Conservation (phyloP, 2,329 filamentous ascomycete species). For the Colletotrichum sp. region DNA sequence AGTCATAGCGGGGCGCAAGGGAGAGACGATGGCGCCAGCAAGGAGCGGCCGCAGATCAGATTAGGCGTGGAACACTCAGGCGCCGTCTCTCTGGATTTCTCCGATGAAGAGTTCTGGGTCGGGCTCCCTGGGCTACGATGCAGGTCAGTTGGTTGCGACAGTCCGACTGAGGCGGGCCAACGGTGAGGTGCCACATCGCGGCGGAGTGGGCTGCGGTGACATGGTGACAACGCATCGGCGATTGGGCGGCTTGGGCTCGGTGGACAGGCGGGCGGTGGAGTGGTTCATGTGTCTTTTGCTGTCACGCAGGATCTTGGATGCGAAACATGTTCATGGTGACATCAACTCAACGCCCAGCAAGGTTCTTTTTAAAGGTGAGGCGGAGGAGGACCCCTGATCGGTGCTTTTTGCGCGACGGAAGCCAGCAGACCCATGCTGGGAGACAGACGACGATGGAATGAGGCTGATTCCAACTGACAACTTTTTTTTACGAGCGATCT, state of each 20-base stretch:
- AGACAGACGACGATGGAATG: neutral
- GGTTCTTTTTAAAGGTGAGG: neutral
- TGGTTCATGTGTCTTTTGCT: neutral
- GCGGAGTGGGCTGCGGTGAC: slow-evolving; percentile 1
- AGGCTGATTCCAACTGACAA: neutral
- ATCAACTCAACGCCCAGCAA: neutral
- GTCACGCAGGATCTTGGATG: neutral
- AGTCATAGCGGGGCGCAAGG: neutral
- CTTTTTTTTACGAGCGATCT: neutral
- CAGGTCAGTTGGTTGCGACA: neutral
- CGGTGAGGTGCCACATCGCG: slow-evolving; percentile 12
- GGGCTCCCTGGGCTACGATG: neutral
- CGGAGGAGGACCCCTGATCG: neutral
- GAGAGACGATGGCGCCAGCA: neutral
- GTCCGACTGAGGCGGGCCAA: neutral
- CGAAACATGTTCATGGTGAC: neutral
- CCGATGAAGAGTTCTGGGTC: neutral
- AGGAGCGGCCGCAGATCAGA: neutral
- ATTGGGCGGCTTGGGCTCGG: neutral
- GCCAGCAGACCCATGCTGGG: neutral
- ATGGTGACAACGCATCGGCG: slow-evolving; percentile 4
- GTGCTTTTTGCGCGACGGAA: neutral
- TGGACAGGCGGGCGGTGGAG: neutral
- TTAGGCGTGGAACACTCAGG: neutral
- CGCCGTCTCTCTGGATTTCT: neutral